Evolutionary conservation across 768 basidiomycete genomes (phyloP), one percentile per base, ranked within the genome.

Genomic region (Favolaschia claudopus): DNA sequence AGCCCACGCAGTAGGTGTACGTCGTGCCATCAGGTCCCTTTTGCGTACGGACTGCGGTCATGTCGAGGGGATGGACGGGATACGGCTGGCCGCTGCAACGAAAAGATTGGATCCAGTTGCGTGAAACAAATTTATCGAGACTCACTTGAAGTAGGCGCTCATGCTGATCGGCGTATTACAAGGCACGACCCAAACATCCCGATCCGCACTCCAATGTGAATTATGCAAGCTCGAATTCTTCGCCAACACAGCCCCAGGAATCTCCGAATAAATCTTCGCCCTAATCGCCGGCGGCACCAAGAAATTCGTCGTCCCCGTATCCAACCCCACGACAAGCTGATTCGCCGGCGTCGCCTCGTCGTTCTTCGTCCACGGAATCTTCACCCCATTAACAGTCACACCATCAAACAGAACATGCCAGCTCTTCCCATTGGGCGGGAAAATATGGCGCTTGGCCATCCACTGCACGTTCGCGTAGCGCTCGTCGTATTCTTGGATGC

Each of bases 61-160:
- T 14, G 20, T 57, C 55, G 12, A 48, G 37, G 1, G 55, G 55
- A 24, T 57, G 55, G 20, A 57, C 32, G 0, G 19, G 52, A n/a
- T 14, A 25, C 7, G n/a, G 12, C 33, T 54, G 7, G 6, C 39
- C 40, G 31, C 28, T 29, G 33, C 34, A 10, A 36, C 10, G 34
- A 36, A n/a, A 40, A 29, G 5, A 17, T n/a, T 14, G 37, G 13
- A n/a, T 15, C 19, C 27, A 51, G 20, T 3, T 36, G n/a, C n/a
- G n/a, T n/a, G n/a, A n/a, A n/a, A n/a, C n/a, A n/a, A n/a, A n/a
- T n/a, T n/a, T n/a, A n/a, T n/a, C n/a, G n/a, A n/a, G n/a, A n/a
- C n/a, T n/a, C n/a, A n/a, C n/a, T n/a, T n/a, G n/a, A n/a, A n/a
- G n/a, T n/a, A n/a, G n/a, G n/a, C n/a, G n/a, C n/a, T n/a, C n/a